These are phyloP conservation scores for Bromus sterilis DNA, from an alignment of 176 grass and related monocot species.

Conservation along the genomic window DNA sequence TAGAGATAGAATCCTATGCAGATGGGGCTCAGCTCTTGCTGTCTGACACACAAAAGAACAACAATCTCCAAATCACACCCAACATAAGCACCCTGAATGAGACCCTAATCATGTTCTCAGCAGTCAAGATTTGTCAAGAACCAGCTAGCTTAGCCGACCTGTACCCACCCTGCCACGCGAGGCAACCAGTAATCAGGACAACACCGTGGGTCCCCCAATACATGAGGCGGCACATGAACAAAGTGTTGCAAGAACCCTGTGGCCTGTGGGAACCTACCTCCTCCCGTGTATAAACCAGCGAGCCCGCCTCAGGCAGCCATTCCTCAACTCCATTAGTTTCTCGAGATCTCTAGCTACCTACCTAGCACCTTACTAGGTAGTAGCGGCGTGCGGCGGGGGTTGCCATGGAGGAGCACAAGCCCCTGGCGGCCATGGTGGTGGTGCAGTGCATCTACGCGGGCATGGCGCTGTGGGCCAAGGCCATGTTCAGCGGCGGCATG, in stretches of 20 bases:
- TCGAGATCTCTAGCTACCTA: background rate
- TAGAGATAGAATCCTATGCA: too few relatives aligned
- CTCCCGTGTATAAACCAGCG: background rate
- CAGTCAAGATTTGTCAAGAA: background rate
- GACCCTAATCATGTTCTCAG: background rate
- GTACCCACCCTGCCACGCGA: background rate
- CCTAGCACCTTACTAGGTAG: background rate
- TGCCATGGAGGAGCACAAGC: conserved; percentile 53
- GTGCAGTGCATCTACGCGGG: conserved; percentile 67
- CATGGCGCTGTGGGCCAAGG: conserved; percentile 52
- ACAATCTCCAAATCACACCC: background rate
- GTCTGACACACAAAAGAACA: background rate
- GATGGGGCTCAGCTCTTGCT: background rate
- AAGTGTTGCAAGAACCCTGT: background rate
- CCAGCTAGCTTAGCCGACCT: background rate
- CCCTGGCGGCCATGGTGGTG: conserved; percentile 61
- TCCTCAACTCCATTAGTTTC: background rate
- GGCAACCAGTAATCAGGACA: background rate
- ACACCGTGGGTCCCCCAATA: background rate
- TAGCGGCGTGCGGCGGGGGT: background rate
- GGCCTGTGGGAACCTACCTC: background rate
- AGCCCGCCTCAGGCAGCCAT: background rate
- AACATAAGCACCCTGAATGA: background rate
- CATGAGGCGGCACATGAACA: background rate
- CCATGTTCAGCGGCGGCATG: conserved; percentile 53